Evolutionary conservation across 1,139 yeast genomes (phyloP).

Genomic region (Zhuliangozyma blackwelliae): DNA sequence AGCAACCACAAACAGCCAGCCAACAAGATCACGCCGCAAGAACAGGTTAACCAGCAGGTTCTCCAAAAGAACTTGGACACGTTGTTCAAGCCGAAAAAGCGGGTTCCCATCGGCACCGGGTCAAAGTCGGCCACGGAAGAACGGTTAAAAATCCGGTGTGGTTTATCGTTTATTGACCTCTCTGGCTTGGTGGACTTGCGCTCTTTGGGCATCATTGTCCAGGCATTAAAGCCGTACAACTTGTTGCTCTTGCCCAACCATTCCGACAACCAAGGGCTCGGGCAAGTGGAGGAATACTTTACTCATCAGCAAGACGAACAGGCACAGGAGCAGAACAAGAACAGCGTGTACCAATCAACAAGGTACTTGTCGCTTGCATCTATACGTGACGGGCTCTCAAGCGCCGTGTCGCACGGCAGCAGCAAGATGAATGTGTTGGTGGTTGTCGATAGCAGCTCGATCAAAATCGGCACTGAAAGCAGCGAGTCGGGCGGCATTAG

Average conservation of each 20-base stretch:
- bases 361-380: constrained; percentile 31
- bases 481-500: constrained; percentile 25
- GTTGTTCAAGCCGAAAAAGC: constrained; percentile 51
- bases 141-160: constrained; percentile 58
- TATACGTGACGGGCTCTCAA: constrained; percentile 29
- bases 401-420: constrained; percentile 14
- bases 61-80: constrained; percentile 53
- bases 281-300: constrained; percentile 26
- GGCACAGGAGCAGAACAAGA: constrained; percentile 19
- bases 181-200: constrained; percentile 83
- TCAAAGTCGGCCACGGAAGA: constrained; percentile 13
- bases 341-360: constrained; percentile 20
- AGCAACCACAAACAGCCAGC: constrained; percentile 10
- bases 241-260: constrained; percentile 55
- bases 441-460: constrained; percentile 36
- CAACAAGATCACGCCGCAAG: constrained; percentile 43
- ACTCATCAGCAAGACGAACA: constrained; percentile 30
- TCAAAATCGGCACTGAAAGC: constrained; percentile 49
- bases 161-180: constrained; percentile 73
- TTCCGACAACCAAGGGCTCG: constrained; percentile 30
- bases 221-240: constrained; percentile 75
- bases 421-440: constrained; percentile 26
- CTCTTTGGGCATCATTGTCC: constrained; percentile 74
- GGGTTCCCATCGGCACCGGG: constrained; percentile 23
- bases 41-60: constrained; percentile 38